Evolutionary conservation across 495 filamentous ascomycete genomes (phyloP), one percentile per base, ranked within the genome.

Genomic region (Oidiodendron maius): DNA sequence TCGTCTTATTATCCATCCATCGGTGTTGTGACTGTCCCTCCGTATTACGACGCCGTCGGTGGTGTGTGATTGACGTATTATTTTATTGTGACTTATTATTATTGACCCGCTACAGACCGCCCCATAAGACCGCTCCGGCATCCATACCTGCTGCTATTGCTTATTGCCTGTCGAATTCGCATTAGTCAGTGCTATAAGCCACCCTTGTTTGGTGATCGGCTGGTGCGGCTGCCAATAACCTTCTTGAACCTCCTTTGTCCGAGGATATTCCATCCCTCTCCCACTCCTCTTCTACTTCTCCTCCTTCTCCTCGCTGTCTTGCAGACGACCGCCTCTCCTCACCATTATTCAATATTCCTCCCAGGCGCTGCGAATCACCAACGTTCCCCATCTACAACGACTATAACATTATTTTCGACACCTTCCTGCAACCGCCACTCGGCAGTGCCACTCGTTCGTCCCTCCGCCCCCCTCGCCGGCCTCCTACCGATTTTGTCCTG

Each of bases 401-500:
- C 8, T 21, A 16, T 23, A 21, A n/a, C 40, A 42, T 9, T 13
- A 18, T 22, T 15, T 4, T 18, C 37, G 8, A 9, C 37, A 40
- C 16, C 18, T 18, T 40, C 9, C 37, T 3, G 1, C 37, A 10
- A 40, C 16, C 37, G 21, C 17, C 15, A 10, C 20, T 23, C 18
- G 35, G 18, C 13, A 15, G 35, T 37, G 35, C 35, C 5, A 37
- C 18, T 39, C 39, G 21, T 22, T 17, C 13, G 17, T n/a, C 6
- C 39, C 24, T 8, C 3, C 32, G 22, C 49, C 21, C 36, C 45
- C 25, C 34, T 47, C 48, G 36, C 48, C 55, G 40, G 26, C 39
- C 30, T 40, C 18, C 22, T n/a, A 50, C 44, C 23, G 35, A 46
- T 40, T 53, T n/a, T 41, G 51, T 58, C 51, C 35, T 47, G 51